Evolutionary conservation across 2,329 filamentous ascomycete species (phyloP).

Genomic region (Fusarium anthophilum): DNA sequence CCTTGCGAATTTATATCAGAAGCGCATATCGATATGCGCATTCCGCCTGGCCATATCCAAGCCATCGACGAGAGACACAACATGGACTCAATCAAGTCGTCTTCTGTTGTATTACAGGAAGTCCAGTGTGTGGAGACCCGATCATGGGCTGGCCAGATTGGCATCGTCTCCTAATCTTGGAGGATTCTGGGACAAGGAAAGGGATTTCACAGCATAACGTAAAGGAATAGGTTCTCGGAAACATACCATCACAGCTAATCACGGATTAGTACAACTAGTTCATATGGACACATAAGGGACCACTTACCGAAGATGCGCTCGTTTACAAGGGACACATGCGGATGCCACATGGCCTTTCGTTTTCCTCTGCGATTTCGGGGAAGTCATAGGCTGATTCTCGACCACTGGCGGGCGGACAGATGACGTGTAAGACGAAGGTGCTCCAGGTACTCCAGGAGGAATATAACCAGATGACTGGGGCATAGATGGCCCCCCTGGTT

Average conservation of each 20-base stretch:
- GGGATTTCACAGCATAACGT: not conserved
- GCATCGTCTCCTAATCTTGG: not conserved
- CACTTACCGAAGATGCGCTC: constrained; percentile 76
- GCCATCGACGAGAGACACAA: not conserved
- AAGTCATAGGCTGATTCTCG: constrained; percentile 60
- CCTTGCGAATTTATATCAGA: not conserved
- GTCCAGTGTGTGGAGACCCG: not conserved
- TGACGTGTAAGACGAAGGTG: constrained; percentile 32
- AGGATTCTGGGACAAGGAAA: not conserved
- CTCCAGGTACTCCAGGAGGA: constrained; percentile 28
- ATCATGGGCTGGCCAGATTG: not conserved
- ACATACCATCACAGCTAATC: constrained; percentile 71
- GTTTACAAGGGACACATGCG: constrained; percentile 86
- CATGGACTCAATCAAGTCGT: not conserved
- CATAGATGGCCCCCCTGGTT: constrained; percentile 26
- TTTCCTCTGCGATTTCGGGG: constrained; percentile 71
- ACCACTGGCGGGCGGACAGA: constrained; percentile 48
- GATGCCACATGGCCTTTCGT: constrained; percentile 85
- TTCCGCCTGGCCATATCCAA: not conserved
- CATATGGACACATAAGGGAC: not conserved
- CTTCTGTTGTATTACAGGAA: not conserved
- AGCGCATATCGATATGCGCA: not conserved
- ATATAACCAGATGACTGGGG: constrained; percentile 38
- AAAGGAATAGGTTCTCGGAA: constrained; percentile 23
- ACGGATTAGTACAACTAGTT: constrained; percentile 18